These are phyloP conservation scores for Mycena galericulata DNA, from an alignment of 768 basidiomycete genomes.

Conservation along the genomic window DNA sequence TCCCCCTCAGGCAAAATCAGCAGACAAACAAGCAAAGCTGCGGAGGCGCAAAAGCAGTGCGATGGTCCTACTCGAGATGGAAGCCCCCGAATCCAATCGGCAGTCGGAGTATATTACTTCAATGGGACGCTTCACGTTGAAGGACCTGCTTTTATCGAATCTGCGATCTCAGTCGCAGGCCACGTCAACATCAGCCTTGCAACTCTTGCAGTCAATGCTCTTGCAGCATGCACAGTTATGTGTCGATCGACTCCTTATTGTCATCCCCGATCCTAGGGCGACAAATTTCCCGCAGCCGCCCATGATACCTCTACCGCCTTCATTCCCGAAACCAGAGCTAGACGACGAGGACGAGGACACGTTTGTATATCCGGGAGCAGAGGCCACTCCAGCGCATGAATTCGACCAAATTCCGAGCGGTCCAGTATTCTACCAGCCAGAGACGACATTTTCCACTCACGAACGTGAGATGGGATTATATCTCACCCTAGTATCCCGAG, in stretches of 20 bases:
- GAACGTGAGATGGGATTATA: constrained; percentile 89
- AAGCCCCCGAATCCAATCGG: constrained; percentile 77
- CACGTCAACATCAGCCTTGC: constrained; percentile 81
- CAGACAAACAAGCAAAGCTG: constrained; percentile 59
- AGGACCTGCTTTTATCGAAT: constrained; percentile 88
- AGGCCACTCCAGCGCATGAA: constrained; percentile 40
- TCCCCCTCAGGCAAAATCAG: constrained; percentile 49
- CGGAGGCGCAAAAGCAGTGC: constrained; percentile 86
- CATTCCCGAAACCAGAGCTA: constrained; percentile 37
- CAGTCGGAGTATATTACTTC: constrained; percentile 88
- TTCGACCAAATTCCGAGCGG: constrained; percentile 34
- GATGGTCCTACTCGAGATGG: constrained; percentile 90
- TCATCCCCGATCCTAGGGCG: constrained; percentile 76
- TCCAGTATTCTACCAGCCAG: constrained; percentile 69
- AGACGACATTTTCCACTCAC: constrained; percentile 82
- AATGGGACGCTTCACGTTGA: constrained; percentile 90
- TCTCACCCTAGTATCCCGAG: constrained; percentile 79
- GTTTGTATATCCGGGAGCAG: constrained; percentile 56
- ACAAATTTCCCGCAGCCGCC: constrained; percentile 80
- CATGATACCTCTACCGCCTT: constrained; percentile 45
- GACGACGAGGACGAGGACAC: constrained; percentile 65
- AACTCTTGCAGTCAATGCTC: constrained; percentile 83
- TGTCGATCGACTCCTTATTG: constrained; percentile 75
- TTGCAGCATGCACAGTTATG: constrained; percentile 73
- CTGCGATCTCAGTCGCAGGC: constrained; percentile 74